Percentiles rank a stretch among this genome's conserved stretches.
phyloP scores from a whole-genome alignment of 2,329 filamentous ascomycete species.

The Elsinoe necatrix region DNA sequence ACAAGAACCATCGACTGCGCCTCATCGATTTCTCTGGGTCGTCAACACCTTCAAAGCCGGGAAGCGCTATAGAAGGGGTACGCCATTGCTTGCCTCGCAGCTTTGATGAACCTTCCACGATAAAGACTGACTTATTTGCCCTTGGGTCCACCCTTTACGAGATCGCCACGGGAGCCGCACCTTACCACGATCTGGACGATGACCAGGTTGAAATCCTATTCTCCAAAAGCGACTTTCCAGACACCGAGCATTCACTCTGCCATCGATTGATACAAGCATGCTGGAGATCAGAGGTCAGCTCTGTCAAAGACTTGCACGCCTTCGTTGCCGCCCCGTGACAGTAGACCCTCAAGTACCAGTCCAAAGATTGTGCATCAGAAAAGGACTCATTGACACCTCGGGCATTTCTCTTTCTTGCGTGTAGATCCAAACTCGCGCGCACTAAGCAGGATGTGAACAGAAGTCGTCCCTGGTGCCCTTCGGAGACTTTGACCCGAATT shows the following conservation, averaged over 20 bases:
- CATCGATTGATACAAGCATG: background rate
- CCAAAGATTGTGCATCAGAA: no score
- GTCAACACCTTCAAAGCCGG: background rate
- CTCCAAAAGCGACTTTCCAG: background rate
- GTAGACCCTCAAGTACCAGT: no score
- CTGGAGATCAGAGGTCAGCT: background rate
- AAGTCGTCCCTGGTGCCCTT: background rate
- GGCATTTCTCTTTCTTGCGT: no score
- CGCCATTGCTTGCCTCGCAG: background rate
- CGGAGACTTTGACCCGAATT: background rate
- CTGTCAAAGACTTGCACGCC: no score
- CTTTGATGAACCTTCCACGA: background rate
- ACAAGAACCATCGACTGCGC: background rate
- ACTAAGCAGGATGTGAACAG: background rate
- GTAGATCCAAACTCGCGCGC: background rate
- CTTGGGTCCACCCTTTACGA: background rate
- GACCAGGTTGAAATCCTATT: background rate
- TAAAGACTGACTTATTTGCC: background rate
- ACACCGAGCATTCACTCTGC: background rate
- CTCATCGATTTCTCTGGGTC: conserved; percentile 3
- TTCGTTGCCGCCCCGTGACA: no score
- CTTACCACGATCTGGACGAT: background rate
- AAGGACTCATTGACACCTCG: no score
- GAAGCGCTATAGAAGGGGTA: background rate
- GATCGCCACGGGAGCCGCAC: background rate